phyloP scores from a whole-genome alignment of 1,284 basidiomycete genomes.

The Porogramme epimiltina region DNA sequence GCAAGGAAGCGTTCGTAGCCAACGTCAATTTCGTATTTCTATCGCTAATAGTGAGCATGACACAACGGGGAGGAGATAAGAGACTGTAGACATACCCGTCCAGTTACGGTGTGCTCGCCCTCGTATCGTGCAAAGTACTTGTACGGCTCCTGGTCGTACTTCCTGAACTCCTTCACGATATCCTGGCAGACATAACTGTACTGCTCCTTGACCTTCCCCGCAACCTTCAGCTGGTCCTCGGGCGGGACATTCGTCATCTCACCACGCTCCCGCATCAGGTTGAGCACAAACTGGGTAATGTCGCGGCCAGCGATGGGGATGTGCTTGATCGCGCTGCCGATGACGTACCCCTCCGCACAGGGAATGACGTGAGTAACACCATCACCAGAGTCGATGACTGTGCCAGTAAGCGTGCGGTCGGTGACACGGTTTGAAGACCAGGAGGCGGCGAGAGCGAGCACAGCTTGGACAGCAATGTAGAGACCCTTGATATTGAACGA shows the following conservation, averaged over 20 bases:
- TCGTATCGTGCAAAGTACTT: slow-evolving; percentile 96
- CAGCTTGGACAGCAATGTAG: slow-evolving; percentile 99
- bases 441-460: slow-evolving; percentile 97
- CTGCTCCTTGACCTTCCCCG: slow-evolving; percentile 96
- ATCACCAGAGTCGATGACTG: slow-evolving; percentile 98
- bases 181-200: slow-evolving; percentile 99
- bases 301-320: slow-evolving; percentile 98
- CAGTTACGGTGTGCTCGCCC: slow-evolving; percentile 92
- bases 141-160: slow-evolving; percentile 96
- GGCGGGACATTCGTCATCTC: slow-evolving; percentile 90
- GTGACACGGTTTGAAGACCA: slow-evolving; percentile 95
- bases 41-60: too few species aligned
- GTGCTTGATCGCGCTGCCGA: slow-evolving; percentile 98
- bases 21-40: slow-evolving; percentile 92
- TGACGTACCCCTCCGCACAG: slow-evolving; percentile 98
- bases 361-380: slow-evolving; percentile 98
- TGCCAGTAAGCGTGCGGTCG: slow-evolving; percentile 94
- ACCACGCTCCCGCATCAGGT: slow-evolving; percentile 93
- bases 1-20: slow-evolving; percentile 99
- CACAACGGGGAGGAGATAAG: neutral
- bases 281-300: slow-evolving; percentile 97
- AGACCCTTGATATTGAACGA: slow-evolving; percentile 98
- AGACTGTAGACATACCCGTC: slow-evolving; percentile 63
- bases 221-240: slow-evolving; percentile 94
- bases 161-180: slow-evolving; percentile 98